Evolutionary conservation across 306 rosid genomes (phyloP), one percentile per base, ranked within the genome.

Genomic region (Sophora flavescens): DNA sequence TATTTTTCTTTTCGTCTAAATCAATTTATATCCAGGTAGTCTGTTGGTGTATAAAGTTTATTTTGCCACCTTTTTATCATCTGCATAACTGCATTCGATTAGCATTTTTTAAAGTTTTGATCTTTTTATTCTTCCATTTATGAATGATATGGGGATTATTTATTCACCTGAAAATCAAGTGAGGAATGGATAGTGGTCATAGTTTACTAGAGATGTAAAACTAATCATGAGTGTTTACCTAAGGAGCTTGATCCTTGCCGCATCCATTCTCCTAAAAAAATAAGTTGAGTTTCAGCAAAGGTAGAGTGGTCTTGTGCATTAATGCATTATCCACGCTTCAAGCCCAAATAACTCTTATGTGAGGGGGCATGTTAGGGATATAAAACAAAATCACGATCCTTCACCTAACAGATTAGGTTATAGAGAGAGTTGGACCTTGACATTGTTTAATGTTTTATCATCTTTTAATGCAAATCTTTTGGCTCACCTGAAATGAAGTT

Each of bases 401-500:
- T 57, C 39, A 57, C 56, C 62, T 15, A 48, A 57, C 6, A 32
- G 50, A 41, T 52, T 69, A 50, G 39, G 18, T 30, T 17, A 15
- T 57, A 45, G 14, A 5, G 75, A 45, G 38, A 74, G 41, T 36
- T 26, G 7, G 18, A 28, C 66, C 71, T 60, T 75, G 63, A 48
- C 52, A 70, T 36, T 16, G 51, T 63, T 63, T 35, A 44, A 52
- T 78, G 53, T 44, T 74, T 62, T 50, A 65, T 51, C 14, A 14
- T 57, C 64, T 72, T 60, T 39, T 44, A 38, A 56, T 70, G 35
- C 70, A 22, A 74, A 79, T 64, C 35, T 85, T 30, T 77, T 2
- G 72, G 68, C 53, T 78, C 41, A 51, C 78, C 38, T 76, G 36
- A 63, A 66, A 60, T 83, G 65, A 80, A 94, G 98, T 91, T 58